A percentile compares a stretch with the other conserved stretches of the same genome.
phyloP scores from a whole-genome alignment of 2,329 filamentous ascomycete genomes.

The Lasiodiplodia gonubiensis region DNA sequence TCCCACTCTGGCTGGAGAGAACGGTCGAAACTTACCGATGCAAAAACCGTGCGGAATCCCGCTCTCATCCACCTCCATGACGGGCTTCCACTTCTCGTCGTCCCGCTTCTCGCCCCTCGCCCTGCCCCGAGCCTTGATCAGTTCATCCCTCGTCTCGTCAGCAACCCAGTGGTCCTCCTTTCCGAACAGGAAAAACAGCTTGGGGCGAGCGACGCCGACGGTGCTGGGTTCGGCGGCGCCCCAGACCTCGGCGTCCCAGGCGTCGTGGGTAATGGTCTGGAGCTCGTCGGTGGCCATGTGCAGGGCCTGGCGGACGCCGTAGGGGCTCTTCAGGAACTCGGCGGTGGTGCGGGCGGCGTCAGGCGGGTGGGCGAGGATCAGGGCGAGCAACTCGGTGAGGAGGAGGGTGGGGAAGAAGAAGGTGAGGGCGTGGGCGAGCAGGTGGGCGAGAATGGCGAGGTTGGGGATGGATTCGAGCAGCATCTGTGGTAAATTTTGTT shows the following conservation, averaged over 20 bases:
- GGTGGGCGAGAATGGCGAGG: conserved; percentile 37
- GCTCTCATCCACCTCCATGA: conserved; percentile 62
- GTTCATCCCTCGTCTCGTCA: conserved; percentile 60
- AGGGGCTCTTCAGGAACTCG: conserved; percentile 55
- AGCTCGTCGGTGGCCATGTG: conserved; percentile 66
- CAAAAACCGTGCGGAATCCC: conserved; percentile 66
- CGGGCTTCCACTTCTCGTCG: conserved; percentile 51
- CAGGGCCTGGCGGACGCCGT: conserved; percentile 62
- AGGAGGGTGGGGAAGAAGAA: conserved; percentile 48
- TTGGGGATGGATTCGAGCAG: conserved; percentile 23
- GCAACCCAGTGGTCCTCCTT: conserved; percentile 67
- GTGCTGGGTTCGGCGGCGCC: conserved; percentile 47
- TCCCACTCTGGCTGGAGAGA: not conserved
- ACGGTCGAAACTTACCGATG: conserved; percentile 51
- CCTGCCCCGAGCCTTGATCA: conserved; percentile 55
- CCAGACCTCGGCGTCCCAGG: conserved; percentile 66
- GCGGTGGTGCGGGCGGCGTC: conserved; percentile 56
- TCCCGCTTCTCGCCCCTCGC: conserved; percentile 34
- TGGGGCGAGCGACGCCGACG: conserved; percentile 42
- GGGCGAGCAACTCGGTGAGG: conserved; percentile 50
- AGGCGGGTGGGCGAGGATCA: conserved; percentile 50
- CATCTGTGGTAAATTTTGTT: conserved; percentile 7
- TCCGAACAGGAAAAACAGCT: conserved; percentile 65
- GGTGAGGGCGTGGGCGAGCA: conserved; percentile 52
- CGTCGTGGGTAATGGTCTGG: conserved; percentile 60